Conservation (phyloP, 352 stramenopile species). For the Phytopythium vexans region DNA sequence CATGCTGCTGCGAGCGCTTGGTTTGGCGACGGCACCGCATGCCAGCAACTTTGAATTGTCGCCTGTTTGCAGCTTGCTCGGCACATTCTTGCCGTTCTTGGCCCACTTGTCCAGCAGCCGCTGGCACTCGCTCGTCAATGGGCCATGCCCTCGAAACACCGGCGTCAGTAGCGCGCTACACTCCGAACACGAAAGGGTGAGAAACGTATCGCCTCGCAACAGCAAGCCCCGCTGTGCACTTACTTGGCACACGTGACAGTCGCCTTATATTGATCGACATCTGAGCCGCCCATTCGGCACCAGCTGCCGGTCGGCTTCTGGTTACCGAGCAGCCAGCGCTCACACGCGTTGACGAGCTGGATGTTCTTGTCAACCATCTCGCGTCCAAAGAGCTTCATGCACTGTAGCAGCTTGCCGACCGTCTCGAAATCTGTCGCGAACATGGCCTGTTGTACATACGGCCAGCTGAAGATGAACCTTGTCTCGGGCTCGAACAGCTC, state of each 20-base stretch:
- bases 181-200: constrained; percentile 1
- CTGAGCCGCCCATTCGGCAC: constrained; percentile 51
- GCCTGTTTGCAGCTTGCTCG: constrained; percentile 8
- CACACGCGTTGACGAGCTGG: constrained; percentile 50
- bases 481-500: constrained; percentile 67
- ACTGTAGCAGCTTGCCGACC: constrained; percentile 72
- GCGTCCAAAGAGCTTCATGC: constrained; percentile 70
- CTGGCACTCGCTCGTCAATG: constrained; percentile 51
- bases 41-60: constrained; percentile 43
- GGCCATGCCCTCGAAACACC: constrained; percentile 51
- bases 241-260: constrained; percentile 82
- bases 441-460: constrained; percentile 79
- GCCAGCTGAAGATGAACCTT: constrained; percentile 69
- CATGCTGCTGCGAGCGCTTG: constrained; percentile 32
- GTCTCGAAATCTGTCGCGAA: constrained; percentile 63
- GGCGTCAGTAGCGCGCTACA: constrained; percentile 54
- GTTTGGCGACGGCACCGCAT: constrained; percentile 43
- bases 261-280: constrained; percentile 74
- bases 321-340: constrained; percentile 61
- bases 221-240: constrained; percentile 9
- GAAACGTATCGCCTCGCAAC: background rate
- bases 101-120: constrained; percentile 74
- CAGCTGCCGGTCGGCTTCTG: constrained; percentile 75
- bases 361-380: constrained; percentile 28
- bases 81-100: constrained; percentile 6